Percentiles rank a stretch among this genome's conserved stretches.
These are phyloP conservation scores for Stygiomarasmius scandens DNA, from an alignment of 1,284 basidiomycete species.

Conservation along the genomic window DNA sequence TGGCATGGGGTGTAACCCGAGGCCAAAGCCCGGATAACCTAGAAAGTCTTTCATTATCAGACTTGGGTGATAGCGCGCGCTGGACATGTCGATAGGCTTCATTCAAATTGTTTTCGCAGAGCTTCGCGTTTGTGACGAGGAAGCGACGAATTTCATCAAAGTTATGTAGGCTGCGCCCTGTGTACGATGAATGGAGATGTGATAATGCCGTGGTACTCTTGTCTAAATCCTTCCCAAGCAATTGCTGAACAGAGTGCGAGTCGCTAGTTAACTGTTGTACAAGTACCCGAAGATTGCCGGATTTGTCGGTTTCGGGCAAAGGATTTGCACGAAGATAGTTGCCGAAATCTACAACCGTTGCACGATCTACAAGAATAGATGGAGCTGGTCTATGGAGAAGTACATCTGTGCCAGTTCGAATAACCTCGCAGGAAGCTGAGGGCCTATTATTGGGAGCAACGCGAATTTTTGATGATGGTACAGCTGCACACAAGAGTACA, in stretches of 20 bases:
- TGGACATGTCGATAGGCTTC: background rate
- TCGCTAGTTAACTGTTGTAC: background rate
- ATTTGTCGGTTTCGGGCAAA: background rate
- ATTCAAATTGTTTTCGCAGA: background rate
- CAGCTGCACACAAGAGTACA: no score
- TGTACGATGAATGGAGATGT: background rate
- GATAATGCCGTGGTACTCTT: background rate
- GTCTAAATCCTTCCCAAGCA: background rate
- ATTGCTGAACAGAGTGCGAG: background rate
- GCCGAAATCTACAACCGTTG: background rate
- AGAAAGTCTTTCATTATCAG: background rate
- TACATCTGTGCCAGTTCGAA: no score
- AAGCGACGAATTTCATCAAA: background rate
- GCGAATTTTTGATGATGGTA: no score
- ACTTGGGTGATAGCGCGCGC: background rate
- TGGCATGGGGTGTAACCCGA: constrained; percentile 23
- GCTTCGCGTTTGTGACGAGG: background rate
- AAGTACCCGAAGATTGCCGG: background rate
- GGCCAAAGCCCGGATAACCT: constrained; percentile 23
- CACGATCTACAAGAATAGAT: background rate
- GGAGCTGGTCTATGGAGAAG: no score
- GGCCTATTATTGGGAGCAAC: no score
- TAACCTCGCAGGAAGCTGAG: no score
- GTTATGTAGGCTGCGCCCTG: background rate
- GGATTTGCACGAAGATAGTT: background rate